A percentile compares a stretch with the other conserved stretches of the same genome.
Conservation (phyloP, 495 filamentous ascomycete genomes). For the Penicillium longicatenatum region DNA sequence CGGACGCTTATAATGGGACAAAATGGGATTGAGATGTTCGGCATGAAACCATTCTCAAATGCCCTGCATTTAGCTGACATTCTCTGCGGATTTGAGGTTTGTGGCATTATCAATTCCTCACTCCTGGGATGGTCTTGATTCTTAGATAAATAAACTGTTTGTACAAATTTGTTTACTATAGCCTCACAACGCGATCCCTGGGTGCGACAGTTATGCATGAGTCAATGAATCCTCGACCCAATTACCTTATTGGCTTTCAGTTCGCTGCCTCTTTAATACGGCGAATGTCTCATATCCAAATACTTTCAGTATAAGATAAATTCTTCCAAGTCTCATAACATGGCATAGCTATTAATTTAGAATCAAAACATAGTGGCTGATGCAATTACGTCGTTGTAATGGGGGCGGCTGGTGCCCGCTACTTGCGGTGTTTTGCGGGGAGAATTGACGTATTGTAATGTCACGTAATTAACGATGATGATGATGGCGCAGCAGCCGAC, state of each 20-base stretch:
- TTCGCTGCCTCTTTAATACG: neutral
- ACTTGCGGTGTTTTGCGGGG: slow-evolving; percentile 19
- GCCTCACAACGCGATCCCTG: neutral
- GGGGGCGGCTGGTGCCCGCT: slow-evolving; percentile 4
- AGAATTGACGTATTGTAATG: slow-evolving; percentile 27
- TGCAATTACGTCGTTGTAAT: slow-evolving; percentile 17
- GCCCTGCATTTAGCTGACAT: too few relatives aligned
- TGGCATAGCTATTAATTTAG: neutral
- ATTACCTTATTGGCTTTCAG: too few relatives aligned
- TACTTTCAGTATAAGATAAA: neutral
- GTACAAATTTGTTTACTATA: neutral
- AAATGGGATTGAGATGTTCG: too few relatives aligned
- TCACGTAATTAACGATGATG: slow-evolving; percentile 36
- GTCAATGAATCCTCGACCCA: too few relatives aligned
- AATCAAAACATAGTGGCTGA: neutral
- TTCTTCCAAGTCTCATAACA: too few relatives aligned
- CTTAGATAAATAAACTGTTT: neutral
- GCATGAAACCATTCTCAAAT: too few relatives aligned
- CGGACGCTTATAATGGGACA: too few relatives aligned
- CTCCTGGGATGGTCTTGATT: neutral
- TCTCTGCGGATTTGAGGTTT: neutral
- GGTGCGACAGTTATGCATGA: too few relatives aligned
- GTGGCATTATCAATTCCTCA: neutral
- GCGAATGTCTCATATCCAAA: neutral
- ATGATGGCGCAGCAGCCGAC: slow-evolving; percentile 22